A percentile compares a stretch with the other conserved stretches of the same genome.
These are phyloP conservation scores for Leccinum arenicola DNA, from an alignment of 768 basidiomycete genomes.

Conservation along the genomic window DNA sequence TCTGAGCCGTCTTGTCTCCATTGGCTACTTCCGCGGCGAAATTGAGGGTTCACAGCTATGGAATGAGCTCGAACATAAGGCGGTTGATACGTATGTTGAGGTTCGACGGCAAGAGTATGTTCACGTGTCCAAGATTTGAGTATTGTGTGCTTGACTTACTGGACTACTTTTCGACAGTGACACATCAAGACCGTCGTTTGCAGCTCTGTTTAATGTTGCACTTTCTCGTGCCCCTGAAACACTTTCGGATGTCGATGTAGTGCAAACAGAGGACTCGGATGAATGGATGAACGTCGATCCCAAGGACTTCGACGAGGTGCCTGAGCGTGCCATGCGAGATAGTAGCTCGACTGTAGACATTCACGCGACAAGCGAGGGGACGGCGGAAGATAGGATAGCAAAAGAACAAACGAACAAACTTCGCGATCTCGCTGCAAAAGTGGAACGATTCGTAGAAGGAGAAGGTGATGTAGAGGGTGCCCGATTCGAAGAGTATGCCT, in stretches of 20 bases:
- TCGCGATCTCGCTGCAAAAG: conserved; percentile 76
- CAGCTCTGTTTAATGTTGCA: conserved; percentile 65
- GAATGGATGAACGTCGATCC: conserved; percentile 84
- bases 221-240: conserved; percentile 42
- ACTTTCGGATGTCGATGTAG: conserved; percentile 11
- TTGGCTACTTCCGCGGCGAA: conserved; percentile 79
- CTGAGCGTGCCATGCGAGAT: conserved; percentile 42
- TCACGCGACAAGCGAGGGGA: conserved; percentile 38
- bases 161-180: conserved; percentile 36
- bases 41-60: conserved; percentile 74
- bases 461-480: conserved; percentile 90
- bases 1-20: conserved; percentile 57
- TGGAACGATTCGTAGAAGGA: conserved; percentile 88
- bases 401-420: conserved; percentile 69
- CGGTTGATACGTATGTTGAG: conserved; percentile 62
- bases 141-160: conserved; percentile 3
- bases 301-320: conserved; percentile 70
- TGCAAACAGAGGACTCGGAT: conserved; percentile 64
- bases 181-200: conserved; percentile 70
- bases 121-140: neutral
- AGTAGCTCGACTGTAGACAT: conserved; percentile 14
- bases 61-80: conserved; percentile 70
- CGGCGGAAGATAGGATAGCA: conserved; percentile 43
- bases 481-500: conserved; percentile 80
- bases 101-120: conserved; percentile 67